phyloP scores from a whole-genome alignment of 257 asterid genomes.

The Solanum piurae region DNA sequence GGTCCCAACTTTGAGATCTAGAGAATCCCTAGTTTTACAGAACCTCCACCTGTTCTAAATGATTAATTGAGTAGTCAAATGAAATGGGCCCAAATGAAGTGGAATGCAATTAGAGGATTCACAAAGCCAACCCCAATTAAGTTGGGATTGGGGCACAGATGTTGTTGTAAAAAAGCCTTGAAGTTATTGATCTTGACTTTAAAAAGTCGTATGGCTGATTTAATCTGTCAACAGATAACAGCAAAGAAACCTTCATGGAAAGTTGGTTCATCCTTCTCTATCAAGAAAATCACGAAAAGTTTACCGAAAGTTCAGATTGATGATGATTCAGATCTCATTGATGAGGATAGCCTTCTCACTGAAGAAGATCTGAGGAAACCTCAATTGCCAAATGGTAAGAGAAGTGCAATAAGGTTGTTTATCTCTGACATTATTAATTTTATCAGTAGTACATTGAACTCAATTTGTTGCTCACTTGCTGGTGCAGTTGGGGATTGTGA shows the following conservation, averaged over 20 bases:
- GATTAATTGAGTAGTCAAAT: not conserved
- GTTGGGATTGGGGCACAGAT: not conserved
- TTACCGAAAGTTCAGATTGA: slow-evolving; percentile 65
- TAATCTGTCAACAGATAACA: slow-evolving; percentile 25
- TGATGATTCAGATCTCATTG: slow-evolving; percentile 82
- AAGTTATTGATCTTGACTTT: not conserved
- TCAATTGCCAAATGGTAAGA: slow-evolving; percentile 58
- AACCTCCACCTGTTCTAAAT: not conserved
- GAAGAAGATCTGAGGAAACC: slow-evolving; percentile 94
- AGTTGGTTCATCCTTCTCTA: slow-evolving; percentile 78
- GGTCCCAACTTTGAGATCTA: not conserved
- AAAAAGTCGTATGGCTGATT: not conserved
- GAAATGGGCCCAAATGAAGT: not conserved
- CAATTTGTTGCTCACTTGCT: not conserved
- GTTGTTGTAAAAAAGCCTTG: not conserved
- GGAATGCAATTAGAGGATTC: not conserved
- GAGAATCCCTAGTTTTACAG: not conserved
- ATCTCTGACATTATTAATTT: slow-evolving; percentile 2
- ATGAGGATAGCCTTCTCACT: slow-evolving; percentile 89
- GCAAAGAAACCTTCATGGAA: slow-evolving; percentile 92
- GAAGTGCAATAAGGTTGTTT: not conserved
- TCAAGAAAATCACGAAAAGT: slow-evolving; percentile 37
- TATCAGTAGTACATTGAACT: not conserved
- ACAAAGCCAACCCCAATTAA: not conserved
- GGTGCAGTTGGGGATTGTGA: slow-evolving; percentile 65